Percentiles rank a stretch among this genome's conserved stretches.
phyloP scores from a whole-genome alignment of 2,329 filamentous ascomycete genomes.

The Lasiodiplodia hormozganensis region DNA sequence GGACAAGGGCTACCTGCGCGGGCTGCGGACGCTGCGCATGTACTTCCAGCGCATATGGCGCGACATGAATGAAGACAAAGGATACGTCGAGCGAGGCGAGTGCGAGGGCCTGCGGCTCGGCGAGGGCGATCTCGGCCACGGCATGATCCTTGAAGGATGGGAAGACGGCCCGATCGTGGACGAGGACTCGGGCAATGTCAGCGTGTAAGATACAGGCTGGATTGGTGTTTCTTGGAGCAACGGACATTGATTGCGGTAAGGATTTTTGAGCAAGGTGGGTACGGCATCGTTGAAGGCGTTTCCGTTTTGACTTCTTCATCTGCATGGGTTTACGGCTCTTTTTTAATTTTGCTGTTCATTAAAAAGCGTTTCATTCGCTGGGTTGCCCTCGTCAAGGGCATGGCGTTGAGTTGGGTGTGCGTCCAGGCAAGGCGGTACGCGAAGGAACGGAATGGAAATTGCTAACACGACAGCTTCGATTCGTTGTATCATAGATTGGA shows the following conservation, averaged over 20 bases:
- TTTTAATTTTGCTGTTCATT: background rate
- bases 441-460: constrained; percentile 20
- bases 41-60: constrained; percentile 90
- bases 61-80: constrained; percentile 64
- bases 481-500: constrained; percentile 27
- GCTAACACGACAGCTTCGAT: constrained; percentile 25
- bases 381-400: constrained; percentile 4
- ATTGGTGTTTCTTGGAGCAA: constrained; percentile 27
- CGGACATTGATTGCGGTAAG: constrained; percentile 18
- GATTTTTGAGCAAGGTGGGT: constrained; percentile 10
- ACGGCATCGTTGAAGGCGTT: constrained; percentile 21
- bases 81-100: constrained; percentile 53
- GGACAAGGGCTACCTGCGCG: constrained; percentile 88
- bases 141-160: constrained; percentile 43
- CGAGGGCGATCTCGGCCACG: constrained; percentile 41
- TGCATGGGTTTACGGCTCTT: background rate
- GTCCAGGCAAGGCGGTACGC: background rate
- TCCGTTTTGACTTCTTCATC: background rate
- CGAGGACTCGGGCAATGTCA: constrained; percentile 45
- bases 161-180: constrained; percentile 43
- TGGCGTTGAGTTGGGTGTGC: constrained; percentile 13
- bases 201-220: constrained; percentile 37
- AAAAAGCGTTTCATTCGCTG: constrained; percentile 23
- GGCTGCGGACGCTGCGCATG: constrained; percentile 75
- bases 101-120: constrained; percentile 46